Percentiles rank a stretch among this genome's conserved stretches.
Evolutionary conservation across 805 yeast genomes (phyloP).

Genomic region (Metahyphopichia silvanorum): DNA sequence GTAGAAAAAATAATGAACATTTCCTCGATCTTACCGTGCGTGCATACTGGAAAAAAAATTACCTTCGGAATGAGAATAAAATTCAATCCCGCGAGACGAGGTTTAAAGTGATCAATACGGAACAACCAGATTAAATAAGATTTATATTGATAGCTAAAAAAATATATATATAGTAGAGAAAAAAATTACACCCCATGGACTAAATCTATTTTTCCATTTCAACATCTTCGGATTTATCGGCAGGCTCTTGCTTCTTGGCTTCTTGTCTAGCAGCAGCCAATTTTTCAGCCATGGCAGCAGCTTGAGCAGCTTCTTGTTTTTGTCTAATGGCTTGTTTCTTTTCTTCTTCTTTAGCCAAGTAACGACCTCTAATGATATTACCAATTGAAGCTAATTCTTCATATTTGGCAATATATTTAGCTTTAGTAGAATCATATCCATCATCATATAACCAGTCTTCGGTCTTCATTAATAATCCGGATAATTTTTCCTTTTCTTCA

Average conservation of each 20-base stretch:
- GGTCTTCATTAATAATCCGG: constrained; percentile 71
- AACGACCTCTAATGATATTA: constrained; percentile 93
- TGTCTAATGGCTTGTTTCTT: constrained; percentile 84
- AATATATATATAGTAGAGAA: no score
- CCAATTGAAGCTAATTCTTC: constrained; percentile 96
- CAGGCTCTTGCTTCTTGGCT: constrained; percentile 16
- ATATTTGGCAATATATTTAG: constrained; percentile 94
- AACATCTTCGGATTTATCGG: constrained; percentile 25
- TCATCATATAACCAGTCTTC: constrained; percentile 99
- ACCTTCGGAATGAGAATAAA: no score
- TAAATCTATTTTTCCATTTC: no score
- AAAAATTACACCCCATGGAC: no score
- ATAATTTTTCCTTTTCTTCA: constrained; percentile 80
- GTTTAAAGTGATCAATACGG: no score
- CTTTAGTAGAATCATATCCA: constrained; percentile 95
- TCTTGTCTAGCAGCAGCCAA: constrained; percentile 76
- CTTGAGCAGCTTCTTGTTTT: constrained; percentile 83
- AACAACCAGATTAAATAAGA: no score
- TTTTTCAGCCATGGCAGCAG: constrained; percentile 79
- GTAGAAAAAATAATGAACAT: no score
- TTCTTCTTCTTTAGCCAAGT: constrained; percentile 91
- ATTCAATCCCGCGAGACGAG: no score
- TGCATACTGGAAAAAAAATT: no score
- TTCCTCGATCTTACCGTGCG: no score
- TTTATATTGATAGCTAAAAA: no score